phyloP scores from a whole-genome alignment of 257 asterid genomes.

The Penstemon barbatus region DNA sequence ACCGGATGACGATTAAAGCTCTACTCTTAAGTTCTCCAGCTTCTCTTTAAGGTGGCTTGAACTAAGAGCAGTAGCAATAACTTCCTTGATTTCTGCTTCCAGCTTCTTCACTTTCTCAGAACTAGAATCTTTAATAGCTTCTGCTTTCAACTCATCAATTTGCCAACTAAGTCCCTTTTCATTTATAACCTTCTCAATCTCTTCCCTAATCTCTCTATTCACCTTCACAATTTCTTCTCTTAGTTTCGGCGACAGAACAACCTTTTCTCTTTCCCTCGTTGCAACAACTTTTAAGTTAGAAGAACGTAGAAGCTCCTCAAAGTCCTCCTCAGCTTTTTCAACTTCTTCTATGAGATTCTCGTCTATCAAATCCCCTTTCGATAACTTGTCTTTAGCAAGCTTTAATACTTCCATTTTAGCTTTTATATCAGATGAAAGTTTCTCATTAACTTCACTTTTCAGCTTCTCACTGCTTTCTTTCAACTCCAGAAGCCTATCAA shows the following conservation, averaged over 20 bases:
- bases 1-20: slow-evolving; percentile 20
- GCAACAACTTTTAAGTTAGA: slow-evolving; percentile 46
- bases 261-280: slow-evolving; percentile 26
- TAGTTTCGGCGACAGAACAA: slow-evolving; percentile 22
- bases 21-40: slow-evolving; percentile 39
- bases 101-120: slow-evolving; percentile 41
- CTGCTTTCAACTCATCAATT: slow-evolving; percentile 42
- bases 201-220: slow-evolving; percentile 39
- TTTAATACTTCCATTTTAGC: slow-evolving; percentile 36
- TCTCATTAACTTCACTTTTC: slow-evolving; percentile 46
- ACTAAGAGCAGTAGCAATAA: slow-evolving; percentile 37
- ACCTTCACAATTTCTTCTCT: slow-evolving; percentile 38
- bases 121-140: slow-evolving; percentile 33
- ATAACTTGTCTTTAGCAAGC: slow-evolving; percentile 38
- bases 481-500: slow-evolving; percentile 34
- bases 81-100: slow-evolving; percentile 50
- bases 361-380: slow-evolving; percentile 32
- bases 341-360: slow-evolving; percentile 35
- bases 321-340: slow-evolving; percentile 33
- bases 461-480: slow-evolving; percentile 47
- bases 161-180: slow-evolving; percentile 35
- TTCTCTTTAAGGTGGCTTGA: slow-evolving; percentile 44
- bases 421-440: slow-evolving; percentile 39
- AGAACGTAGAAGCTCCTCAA: slow-evolving; percentile 40
- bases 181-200: slow-evolving; percentile 34